Evolutionary conservation across 257 asterid genomes (phyloP), one percentile per base, ranked within the genome.

Genomic region (Thymus quinquecostatus): DNA sequence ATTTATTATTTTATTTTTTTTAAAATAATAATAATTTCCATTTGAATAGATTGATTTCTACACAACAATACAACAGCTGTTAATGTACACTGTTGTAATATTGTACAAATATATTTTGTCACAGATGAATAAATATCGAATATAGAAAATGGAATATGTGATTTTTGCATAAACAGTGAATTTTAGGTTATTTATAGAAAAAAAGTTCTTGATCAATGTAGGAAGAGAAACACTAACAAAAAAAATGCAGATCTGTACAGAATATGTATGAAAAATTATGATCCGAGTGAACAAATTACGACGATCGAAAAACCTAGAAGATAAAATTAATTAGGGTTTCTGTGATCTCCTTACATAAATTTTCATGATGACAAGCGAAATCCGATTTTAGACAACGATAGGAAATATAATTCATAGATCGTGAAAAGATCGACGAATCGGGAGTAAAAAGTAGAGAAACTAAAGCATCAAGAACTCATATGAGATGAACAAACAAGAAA

Each of bases 251-350:
- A 21, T 21, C 21, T 21, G 21, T 21, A 21, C 21, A 21, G 21
- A 21, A 21, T 21, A 29, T 10, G 40, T 41, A 21, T 54, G 55
- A 3, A 21, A 21, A 21, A 68, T 48, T n/a, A 11, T 34, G 11
- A 34, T 27, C 27, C 38, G 14, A 65, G 10, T n/a, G 21, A 21
- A 21, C 21, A 21, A 59, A 53, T 27, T 34, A 21, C 6, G 55
- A 10, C 0, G 40, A 40, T 1, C 8, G 30, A 11, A 30, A 2
- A 50, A 63, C 68, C 53, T 72, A 45, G 58, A 51, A 14, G 21
- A 21, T 21, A 21, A 21, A 21, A 36, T 12, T 11, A 56, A 11
- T 56, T 66, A 73, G 72, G 78, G 75, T 67, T 67, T 73, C 8
- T 27, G 30, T 33, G 34, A 28, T 53, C 3, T 1, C 3, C 14